Conservation (phyloP, 2,329 filamentous ascomycete genomes). For the Ophiobolus disseminans region DNA sequence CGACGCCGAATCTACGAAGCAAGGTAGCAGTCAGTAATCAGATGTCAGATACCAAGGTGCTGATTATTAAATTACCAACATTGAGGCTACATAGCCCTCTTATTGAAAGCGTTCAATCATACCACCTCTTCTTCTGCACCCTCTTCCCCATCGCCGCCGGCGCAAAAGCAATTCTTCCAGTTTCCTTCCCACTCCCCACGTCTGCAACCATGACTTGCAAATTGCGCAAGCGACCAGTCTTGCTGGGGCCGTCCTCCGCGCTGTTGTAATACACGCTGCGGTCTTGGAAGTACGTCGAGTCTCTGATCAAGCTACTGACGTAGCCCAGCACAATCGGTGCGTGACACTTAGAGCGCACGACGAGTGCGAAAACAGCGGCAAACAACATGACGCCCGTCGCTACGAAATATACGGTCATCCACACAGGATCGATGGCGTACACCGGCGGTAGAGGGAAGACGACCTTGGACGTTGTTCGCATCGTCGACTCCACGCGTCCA, state of each 20-base stretch:
- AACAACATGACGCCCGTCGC: conserved; percentile 15
- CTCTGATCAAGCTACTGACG: conserved; percentile 15
- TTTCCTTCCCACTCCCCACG: conserved; percentile 2
- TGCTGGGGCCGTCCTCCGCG: conserved; percentile 6
- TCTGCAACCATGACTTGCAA: conserved; percentile 17
- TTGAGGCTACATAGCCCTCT: too few relatives aligned
- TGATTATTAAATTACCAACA: too few relatives aligned
- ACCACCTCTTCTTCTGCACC: conserved; percentile 15
- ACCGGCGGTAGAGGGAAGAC: conserved; percentile 3
- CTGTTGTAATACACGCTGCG: conserved; percentile 4
- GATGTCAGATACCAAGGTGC: too few relatives aligned
- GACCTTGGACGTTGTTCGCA: conserved; percentile 1
- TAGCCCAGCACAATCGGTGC: conserved; percentile 10
- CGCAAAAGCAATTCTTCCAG: conserved; percentile 16
- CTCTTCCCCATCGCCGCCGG: conserved; percentile 3
- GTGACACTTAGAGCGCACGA: conserved; percentile 9
- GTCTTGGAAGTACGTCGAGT: conserved; percentile 16
- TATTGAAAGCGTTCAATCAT: conserved; percentile 10
- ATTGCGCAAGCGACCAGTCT: conserved; percentile 4
- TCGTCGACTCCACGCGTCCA: background rate
- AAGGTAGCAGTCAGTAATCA: background rate
- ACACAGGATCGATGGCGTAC: conserved; percentile 10
- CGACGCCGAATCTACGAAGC: conserved; percentile 4
- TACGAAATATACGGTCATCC: conserved; percentile 10
- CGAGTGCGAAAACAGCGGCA: conserved; percentile 13